phyloP scores from a whole-genome alignment of 257 asterid genomes.

The Forsythia suspensa region DNA sequence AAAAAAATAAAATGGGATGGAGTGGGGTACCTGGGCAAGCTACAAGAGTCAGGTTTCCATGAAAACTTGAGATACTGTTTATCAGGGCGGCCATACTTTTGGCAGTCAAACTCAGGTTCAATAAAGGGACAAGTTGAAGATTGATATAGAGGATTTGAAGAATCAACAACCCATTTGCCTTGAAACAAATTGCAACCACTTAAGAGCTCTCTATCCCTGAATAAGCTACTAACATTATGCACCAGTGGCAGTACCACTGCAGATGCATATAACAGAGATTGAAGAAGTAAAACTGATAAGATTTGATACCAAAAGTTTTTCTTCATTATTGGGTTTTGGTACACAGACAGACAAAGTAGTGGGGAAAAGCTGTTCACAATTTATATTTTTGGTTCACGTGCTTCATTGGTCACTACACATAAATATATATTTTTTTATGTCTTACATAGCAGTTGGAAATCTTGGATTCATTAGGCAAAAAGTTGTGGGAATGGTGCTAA shows the following conservation, averaged over 20 bases:
- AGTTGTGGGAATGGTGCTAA: background rate
- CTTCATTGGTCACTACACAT: slow-evolving; percentile 10
- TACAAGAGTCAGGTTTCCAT: slow-evolving; percentile 67
- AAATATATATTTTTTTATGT: background rate
- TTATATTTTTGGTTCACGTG: slow-evolving; percentile 29
- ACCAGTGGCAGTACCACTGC: slow-evolving; percentile 1
- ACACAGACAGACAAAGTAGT: background rate
- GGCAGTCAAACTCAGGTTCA: slow-evolving; percentile 70
- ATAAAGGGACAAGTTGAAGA: slow-evolving; percentile 60
- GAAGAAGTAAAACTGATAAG: slow-evolving; percentile 9
- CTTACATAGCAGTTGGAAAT: slow-evolving; percentile 34
- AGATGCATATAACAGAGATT: slow-evolving; percentile 16
- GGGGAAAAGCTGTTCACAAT: background rate
- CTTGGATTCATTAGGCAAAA: slow-evolving; percentile 33
- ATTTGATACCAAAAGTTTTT: slow-evolving; percentile 1
- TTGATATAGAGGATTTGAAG: slow-evolving; percentile 51
- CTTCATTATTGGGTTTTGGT: background rate
- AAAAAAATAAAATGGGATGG: too few species aligned
- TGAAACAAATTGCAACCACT: slow-evolving; percentile 57
- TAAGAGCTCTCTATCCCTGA: slow-evolving; percentile 16
- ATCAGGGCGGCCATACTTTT: slow-evolving; percentile 67
- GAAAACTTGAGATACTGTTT: slow-evolving; percentile 54
- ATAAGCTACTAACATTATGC: slow-evolving; percentile 11
- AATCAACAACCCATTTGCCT: slow-evolving; percentile 61
- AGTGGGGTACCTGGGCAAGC: slow-evolving; percentile 49